Evolutionary conservation across 2,329 filamentous ascomycete genomes (phyloP), one percentile per base, ranked within the genome.

Genomic region (Cladosporium sphaerospermum): DNA sequence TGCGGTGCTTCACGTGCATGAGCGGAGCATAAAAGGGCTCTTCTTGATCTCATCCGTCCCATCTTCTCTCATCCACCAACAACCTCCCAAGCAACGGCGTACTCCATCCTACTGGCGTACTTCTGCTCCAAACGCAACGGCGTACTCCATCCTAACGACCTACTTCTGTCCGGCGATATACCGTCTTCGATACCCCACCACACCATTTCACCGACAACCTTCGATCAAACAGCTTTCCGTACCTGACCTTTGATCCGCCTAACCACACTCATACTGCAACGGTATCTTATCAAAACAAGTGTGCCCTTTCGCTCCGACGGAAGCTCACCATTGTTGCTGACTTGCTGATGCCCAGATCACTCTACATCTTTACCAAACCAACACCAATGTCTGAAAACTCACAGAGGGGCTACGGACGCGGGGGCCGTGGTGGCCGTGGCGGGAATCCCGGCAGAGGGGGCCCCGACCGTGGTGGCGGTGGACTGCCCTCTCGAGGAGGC

Each of bases 401-500:
- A 23, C 33, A 39, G 9, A 49, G 59, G 14, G 54, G 55, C 45
- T 55, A 53, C 47, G 54, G 58, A 42, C 52, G 61, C 13, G 61
- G 62, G 13, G 52, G 54, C 53, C 46, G 58, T 54, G 56, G 55
- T 41, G 61, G 60, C 23, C 51, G 59, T 39, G 59, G 64, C 4
- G 56, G 62, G 19, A 59, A 59, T 14, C 54, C 57, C 31, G 56
- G 57, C 10, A 60, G 61, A 31, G 57, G 62, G 45, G 59, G 64
- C 52, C 60, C 60, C 53, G 58, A 61, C 11, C 51, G 56, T 32
- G 55, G 61, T 31, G 23, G 67, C 18, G 56, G 60, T 23, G 23
- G 67, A 5, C 18, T 61, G 66, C 19, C 59, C 62, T 40, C 55
- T 64, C 14, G 60, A 28, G 23, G 23, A 28, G 23, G 23, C 3